Conservation (phyloP, 495 filamentous ascomycete species). For the Trichoderma reesei region DNA sequence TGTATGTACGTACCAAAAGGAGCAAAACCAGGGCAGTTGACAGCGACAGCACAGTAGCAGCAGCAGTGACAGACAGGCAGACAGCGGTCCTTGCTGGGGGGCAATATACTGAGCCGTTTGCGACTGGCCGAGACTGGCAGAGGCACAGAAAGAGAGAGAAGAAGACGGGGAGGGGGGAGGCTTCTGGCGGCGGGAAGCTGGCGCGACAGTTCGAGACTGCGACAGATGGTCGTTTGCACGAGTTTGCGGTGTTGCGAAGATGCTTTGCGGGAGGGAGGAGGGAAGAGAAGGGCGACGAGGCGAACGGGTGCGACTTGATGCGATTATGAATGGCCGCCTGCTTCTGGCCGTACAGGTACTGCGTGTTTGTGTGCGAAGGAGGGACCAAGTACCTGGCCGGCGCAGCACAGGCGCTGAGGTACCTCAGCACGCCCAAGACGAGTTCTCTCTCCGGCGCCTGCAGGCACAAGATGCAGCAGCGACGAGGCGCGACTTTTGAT, state of each 20-base stretch:
- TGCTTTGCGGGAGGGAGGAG: conserved; percentile 30
- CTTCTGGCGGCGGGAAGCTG: conserved; percentile 36
- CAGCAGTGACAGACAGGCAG: neutral
- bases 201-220: conserved; percentile 43
- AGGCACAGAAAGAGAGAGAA: neutral
- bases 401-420: too few relatives aligned
- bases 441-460: too few relatives aligned
- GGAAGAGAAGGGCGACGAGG: conserved; percentile 17
- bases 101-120: too few relatives aligned
- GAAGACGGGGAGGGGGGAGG: neutral
- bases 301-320: neutral
- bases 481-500: neutral
- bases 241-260: conserved; percentile 33
- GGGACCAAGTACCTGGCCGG: neutral
- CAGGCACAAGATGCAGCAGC: neutral
- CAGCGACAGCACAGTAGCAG: too few relatives aligned
- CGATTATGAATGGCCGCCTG: conserved; percentile 9
- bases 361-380: neutral
- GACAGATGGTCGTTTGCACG: conserved; percentile 37
- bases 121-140: too few relatives aligned
- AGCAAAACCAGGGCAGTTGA: too few relatives aligned
- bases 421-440: too few relatives aligned
- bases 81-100: too few relatives aligned
- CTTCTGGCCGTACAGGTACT: too few relatives aligned
- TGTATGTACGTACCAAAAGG: conserved; percentile 17